Evolutionary conservation across 345 rosid genomes (phyloP), one percentile per base, ranked within the genome.

Genomic region (Xanthoceras sorbifolium): DNA sequence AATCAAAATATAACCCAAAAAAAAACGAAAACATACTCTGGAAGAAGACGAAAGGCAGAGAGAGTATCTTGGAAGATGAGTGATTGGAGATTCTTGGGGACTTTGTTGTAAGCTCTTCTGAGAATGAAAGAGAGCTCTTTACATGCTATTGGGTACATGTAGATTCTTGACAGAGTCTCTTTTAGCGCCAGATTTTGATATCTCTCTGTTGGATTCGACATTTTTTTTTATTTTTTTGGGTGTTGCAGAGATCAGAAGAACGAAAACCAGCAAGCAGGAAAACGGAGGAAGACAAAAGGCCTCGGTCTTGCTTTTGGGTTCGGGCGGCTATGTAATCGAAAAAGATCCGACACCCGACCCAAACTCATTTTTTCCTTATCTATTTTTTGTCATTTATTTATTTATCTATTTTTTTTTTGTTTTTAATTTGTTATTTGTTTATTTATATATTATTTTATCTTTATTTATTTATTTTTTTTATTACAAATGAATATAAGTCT

Each of bases 41-140:
- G 92, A 73, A 94, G 93, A 57, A 91, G 85, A 73, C 93, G 92
- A 75, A 90, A 89, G 85, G 98, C 93, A 42, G 91, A 11, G 84
- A 90, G 90, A 38, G 83, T 80, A 84, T 94, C 93, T 14, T 75
- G 86, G 71, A 91, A 87, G 89, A 95, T 76, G 67, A 85, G 57
- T 76, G 90, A 84, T 77, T 89, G 93, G 73, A 90, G 76, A 75
- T 84, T 72, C 84, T 93, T 89, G 67, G 95, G 93, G 67, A 87
- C 80, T 48, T 75, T 80, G 74, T 34, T 32, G 78, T 90, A 93
- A 66, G 88, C 88, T 38, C 73, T 72, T 64, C 86, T 74, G 28
- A 91, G 78, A 63, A 93, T 82, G 55, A 84, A 89, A 82, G 91
- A 84, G 2, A 91, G 84, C 81, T 94, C 98, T 77, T 86, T 80